Percentiles rank a stretch among this genome's conserved stretches.
Evolutionary conservation across 2,329 filamentous ascomycete species (phyloP).

Genomic region (Lachnellula cervina): DNA sequence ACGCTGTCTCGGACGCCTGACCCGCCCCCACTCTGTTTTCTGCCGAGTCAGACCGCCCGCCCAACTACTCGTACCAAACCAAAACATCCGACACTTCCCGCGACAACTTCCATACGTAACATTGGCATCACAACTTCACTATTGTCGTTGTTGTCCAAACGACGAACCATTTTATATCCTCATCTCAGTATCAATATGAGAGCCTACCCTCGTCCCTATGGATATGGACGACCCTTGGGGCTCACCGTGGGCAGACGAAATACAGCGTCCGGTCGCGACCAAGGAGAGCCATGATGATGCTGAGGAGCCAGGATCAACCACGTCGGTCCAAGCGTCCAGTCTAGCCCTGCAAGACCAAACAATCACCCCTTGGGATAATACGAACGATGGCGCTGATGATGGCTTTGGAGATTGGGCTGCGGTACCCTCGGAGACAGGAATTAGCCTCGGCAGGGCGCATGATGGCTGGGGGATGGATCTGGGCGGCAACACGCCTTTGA

Average conservation of each 20-base stretch:
- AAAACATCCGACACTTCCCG: constrained; percentile 5
- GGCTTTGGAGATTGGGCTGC: constrained; percentile 26
- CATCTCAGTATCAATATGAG: constrained; percentile 27
- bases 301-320: constrained; percentile 5
- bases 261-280: constrained; percentile 11
- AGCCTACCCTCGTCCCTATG: constrained; percentile 19
- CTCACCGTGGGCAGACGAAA: constrained; percentile 36
- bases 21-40: not conserved
- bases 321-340: constrained; percentile 16
- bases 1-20: no score
- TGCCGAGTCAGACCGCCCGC: not conserved
- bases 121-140: constrained; percentile 8
- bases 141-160: not conserved
- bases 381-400: constrained; percentile 13
- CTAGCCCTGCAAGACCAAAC: constrained; percentile 18
- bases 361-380: constrained; percentile 25
- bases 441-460: constrained; percentile 15
- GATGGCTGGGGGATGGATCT: constrained; percentile 13
- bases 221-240: constrained; percentile 37
- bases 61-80: no score
- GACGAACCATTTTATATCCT: not conserved
- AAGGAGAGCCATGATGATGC: constrained; percentile 3
- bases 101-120: not conserved
- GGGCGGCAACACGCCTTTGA: not conserved
- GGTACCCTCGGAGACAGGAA: constrained; percentile 9